phyloP scores from a whole-genome alignment of 23 red algal species.

The Chondrus crispus region DNA sequence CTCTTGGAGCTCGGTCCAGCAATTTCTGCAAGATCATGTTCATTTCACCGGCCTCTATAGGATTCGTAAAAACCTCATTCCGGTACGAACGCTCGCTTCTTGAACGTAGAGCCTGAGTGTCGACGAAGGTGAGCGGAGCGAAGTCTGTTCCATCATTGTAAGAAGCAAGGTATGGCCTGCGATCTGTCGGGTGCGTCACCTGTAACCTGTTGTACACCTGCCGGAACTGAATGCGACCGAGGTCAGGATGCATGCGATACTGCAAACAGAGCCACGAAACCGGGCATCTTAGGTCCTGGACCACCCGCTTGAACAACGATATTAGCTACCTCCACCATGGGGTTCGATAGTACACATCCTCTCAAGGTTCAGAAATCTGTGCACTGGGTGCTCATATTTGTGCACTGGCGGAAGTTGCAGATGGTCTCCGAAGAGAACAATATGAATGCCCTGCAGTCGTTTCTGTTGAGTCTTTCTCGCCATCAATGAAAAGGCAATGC shows the following conservation, averaged over 20 bases:
- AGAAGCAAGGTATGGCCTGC: not conserved
- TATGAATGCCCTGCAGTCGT: not conserved
- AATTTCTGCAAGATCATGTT: not conserved
- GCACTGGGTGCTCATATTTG: not conserved
- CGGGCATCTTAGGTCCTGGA: not conserved
- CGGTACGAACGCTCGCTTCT: not conserved
- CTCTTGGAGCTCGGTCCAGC: not conserved
- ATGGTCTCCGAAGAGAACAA: not conserved
- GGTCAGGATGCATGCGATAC: not conserved
- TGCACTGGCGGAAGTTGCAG: not conserved
- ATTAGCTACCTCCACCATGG: no score
- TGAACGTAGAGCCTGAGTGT: not conserved
- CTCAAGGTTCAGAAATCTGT: not conserved
- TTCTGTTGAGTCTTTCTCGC: not conserved
- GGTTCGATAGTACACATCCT: not conserved
- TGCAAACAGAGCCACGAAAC: not conserved
- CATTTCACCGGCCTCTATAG: not conserved
- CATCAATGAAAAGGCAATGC: not conserved
- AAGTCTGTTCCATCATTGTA: not conserved
- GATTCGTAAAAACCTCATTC: not conserved
- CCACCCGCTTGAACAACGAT: not conserved
- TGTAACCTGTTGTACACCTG: not conserved
- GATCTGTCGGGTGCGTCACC: not conserved
- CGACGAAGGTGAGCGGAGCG: not conserved
- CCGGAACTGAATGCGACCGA: not conserved